These are phyloP conservation scores for Wolfiporia cocos DNA, from an alignment of 1,284 basidiomycete genomes.

Conservation along the genomic window DNA sequence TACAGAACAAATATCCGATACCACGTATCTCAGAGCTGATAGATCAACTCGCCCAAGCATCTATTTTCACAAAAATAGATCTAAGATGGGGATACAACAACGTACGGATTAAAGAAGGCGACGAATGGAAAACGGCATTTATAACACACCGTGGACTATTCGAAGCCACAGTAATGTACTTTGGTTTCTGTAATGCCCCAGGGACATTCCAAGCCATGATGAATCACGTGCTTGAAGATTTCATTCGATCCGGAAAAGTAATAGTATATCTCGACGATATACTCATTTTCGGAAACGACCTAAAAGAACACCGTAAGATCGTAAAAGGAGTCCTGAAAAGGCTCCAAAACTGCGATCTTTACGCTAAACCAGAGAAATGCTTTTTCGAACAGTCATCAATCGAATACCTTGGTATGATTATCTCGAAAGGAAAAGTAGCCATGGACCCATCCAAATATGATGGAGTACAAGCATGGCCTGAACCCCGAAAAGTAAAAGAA, in stretches of 20 bases:
- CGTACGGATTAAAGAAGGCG: too few relatives aligned
- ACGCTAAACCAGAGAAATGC: conserved; percentile 30
- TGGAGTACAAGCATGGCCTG: conserved; percentile 28
- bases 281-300: conserved; percentile 14
- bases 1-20: too few relatives aligned
- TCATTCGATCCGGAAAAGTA: conserved; percentile 12
- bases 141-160: too few relatives aligned
- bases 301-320: conserved; percentile 13
- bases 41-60: too few relatives aligned
- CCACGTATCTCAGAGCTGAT: too few relatives aligned
- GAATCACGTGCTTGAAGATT: conserved; percentile 16
- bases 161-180: too few relatives aligned
- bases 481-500: conserved; percentile 19
- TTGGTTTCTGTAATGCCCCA: too few relatives aligned
- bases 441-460: conserved; percentile 33
- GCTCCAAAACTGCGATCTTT: conserved; percentile 24
- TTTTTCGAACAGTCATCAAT: conserved; percentile 22
- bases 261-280: conserved; percentile 25
- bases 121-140: too few relatives aligned
- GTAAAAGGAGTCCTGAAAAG: conserved; percentile 25
- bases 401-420: conserved; percentile 34
- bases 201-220: too few relatives aligned
- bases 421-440: conserved; percentile 18
- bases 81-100: conserved; percentile 6
- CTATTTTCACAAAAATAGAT: conserved; percentile 9